phyloP scores from a whole-genome alignment of 768 basidiomycete species.

The Pulveroboletus sp. region DNA sequence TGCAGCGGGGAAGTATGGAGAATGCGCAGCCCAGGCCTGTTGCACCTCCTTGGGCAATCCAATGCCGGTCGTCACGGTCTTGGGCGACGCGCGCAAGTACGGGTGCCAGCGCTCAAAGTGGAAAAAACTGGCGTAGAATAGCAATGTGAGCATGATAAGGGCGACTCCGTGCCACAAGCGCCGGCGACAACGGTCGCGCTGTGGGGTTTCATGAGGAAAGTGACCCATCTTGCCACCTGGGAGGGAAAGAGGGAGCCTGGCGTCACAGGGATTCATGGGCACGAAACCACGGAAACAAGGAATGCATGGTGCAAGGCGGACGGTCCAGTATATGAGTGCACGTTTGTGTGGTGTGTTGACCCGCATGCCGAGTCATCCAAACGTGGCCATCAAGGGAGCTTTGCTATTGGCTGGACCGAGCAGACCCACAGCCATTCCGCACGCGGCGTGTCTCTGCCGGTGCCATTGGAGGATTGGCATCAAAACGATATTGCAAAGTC shows the following conservation, averaged over 20 bases:
- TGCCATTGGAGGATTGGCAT: too few relatives aligned
- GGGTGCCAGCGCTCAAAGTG: constrained; percentile 7
- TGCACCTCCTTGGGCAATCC: constrained; percentile 22
- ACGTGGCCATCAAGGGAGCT: not conserved
- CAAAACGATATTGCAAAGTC: too few relatives aligned
- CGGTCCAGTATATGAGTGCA: constrained; percentile 15
- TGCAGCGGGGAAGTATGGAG: constrained; percentile 51
- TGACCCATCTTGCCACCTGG: constrained; percentile 3
- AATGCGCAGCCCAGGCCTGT: constrained; percentile 54
- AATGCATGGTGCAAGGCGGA: not conserved
- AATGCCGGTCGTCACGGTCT: not conserved
- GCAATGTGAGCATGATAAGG: constrained; percentile 13
- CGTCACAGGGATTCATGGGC: not conserved
- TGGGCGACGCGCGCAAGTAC: not conserved
- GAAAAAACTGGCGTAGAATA: constrained; percentile 14
- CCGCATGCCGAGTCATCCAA: constrained; percentile 5
- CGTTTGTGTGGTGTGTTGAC: constrained; percentile 20
- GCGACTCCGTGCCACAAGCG: not conserved
- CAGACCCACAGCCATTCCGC: not conserved
- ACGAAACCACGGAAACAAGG: not conserved
- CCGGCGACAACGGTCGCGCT: not conserved
- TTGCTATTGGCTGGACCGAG: not conserved
- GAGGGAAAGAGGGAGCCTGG: constrained; percentile 5
- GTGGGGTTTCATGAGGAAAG: not conserved
- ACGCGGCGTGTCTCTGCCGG: too few relatives aligned